Base-by-base conservation (phyloP, 2,329 filamentous ascomycete genomes). In the Colletotrichum orbiculare region DNA sequence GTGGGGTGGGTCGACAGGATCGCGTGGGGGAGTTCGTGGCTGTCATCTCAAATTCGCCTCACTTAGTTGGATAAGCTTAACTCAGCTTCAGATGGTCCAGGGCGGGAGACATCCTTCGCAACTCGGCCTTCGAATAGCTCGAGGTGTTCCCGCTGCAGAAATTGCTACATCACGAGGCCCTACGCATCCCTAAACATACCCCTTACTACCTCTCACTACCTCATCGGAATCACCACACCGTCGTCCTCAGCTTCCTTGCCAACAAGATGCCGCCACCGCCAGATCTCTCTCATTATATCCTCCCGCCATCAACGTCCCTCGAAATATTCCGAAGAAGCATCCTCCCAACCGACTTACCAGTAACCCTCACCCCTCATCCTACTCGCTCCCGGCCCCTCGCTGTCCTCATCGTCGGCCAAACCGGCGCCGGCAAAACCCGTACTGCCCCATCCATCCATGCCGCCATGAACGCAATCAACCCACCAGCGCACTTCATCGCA, bases 381-480 rank as follows among this genome's bases (percentile, higher is more conserved):
- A 17, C 25, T 25, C 48, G 60, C n/a, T 8, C 38, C 35, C 59
- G 37, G 58, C 79, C 79, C 42, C 72, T 81, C 12, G 81, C 78
- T 39, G 70, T 83, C 49, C 73, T 84, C 17, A 72, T 82, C 12
- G 76, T 82, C 34, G 82, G 82, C 66, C 82, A 83, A 68, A 83
- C 82, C 6, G 82, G 82, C 70, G 80, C 82, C 12, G 82, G 82
- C 55, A 84, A 84, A 65, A 83, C 81, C 13, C 76, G 77, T 59
- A 75, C 80, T 2, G 78, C 81, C 10, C 81, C 79, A 2, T 69
- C 71, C 39, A 71, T 83, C 54, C 72, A 75, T 15, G 52, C 66
- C 4, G 76, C 78, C 49, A 69, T 83, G 34, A 37, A 47, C 15
- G 37, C 55, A 12, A 53, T 66, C 50, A 46, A 63, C 55, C 13